Evolutionary conservation across 805 yeast genomes (phyloP), one percentile per base, ranked within the genome.

Genomic region (Metschnikowia kofuensis): DNA sequence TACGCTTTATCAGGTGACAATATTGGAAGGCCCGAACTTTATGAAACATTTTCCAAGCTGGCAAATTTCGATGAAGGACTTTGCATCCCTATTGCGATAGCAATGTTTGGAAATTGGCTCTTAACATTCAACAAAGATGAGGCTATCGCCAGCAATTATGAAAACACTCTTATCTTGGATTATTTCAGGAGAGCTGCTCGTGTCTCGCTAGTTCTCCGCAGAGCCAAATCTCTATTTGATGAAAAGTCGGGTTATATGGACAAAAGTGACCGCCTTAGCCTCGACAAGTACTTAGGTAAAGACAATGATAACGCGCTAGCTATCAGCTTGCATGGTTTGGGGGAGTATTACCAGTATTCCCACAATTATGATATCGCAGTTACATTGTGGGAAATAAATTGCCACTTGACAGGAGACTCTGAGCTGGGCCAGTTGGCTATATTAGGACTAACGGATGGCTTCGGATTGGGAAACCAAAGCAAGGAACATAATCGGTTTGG

Each of bases 91-190:
- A 46, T 61, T 15, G 64, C 65, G 12, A 54, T 57, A n/a, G 50
- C 64, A 14, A 60, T 61, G 63, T 61, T 61, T 42, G 65, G 64
- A 15, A 58, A 55, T 31, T 61, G 62, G 63, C 56, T 61, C 11
- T 50, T 61, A 27, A 45, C 62, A 12, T 61, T 42, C 51, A 56
- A 57, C 46, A 45, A 52, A 16, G 61, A 54, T 35, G 26, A 37
- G 2, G 48, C 52, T 2, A 44, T 55, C 16, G 53, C 45, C 28
- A 53, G 52, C 45, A 59, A 58, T 44, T 61, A 58, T 49, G 49
- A 59, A 26, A 61, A 61, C 38, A 47, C 50, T n/a, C 46, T 58
- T 41, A 56, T 61, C 11, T 44, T 61, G 36, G 56, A 53, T 38
- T 59, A 54, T 37, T 59, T 61, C 50, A 49, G 65, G 15, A 57